Percentiles rank a stretch among this genome's conserved stretches.
Evolutionary conservation across 1,284 basidiomycete species (phyloP).

Genomic region (Moesziomyces globuligerus): DNA sequence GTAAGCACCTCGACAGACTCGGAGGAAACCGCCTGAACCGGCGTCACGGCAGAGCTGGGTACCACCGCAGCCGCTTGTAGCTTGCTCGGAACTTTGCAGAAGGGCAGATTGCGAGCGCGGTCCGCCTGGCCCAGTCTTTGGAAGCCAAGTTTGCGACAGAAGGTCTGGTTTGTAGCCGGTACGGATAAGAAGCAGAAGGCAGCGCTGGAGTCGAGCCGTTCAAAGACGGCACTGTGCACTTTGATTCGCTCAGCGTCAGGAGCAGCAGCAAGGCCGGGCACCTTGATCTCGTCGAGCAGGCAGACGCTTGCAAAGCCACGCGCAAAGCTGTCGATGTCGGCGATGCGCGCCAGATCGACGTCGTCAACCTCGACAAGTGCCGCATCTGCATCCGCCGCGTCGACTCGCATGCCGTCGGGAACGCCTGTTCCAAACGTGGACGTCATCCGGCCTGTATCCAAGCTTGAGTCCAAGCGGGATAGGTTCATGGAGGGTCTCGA

Average conservation of each 20-base stretch:
- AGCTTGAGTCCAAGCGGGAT: conserved; percentile 28
- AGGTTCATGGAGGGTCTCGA: conserved; percentile 35
- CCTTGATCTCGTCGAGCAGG: conserved; percentile 52
- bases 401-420: conserved; percentile 13
- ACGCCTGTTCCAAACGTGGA: conserved; percentile 14
- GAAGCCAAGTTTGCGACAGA: conserved; percentile 29
- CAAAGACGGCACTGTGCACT: conserved; percentile 15
- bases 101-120: conserved; percentile 16
- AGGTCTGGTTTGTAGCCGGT: conserved; percentile 20
- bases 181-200: conserved; percentile 29
- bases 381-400: conserved; percentile 13
- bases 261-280: background rate
- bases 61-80: conserved; percentile 5
- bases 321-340: conserved; percentile 50
- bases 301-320: conserved; percentile 51
- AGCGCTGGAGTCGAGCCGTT: conserved; percentile 6
- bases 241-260: conserved; percentile 1
- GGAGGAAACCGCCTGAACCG: conserved; percentile 4
- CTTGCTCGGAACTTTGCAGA: conserved; percentile 27
- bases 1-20: conserved; percentile 19
- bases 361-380: conserved; percentile 20
- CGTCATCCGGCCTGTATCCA: conserved; percentile 17
- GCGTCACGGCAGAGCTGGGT: conserved; percentile 5
- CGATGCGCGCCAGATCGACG: conserved; percentile 22
- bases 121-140: conserved; percentile 11